phyloP scores from a whole-genome alignment of 495 filamentous ascomycete genomes.

The Bathelium albidoporum region DNA sequence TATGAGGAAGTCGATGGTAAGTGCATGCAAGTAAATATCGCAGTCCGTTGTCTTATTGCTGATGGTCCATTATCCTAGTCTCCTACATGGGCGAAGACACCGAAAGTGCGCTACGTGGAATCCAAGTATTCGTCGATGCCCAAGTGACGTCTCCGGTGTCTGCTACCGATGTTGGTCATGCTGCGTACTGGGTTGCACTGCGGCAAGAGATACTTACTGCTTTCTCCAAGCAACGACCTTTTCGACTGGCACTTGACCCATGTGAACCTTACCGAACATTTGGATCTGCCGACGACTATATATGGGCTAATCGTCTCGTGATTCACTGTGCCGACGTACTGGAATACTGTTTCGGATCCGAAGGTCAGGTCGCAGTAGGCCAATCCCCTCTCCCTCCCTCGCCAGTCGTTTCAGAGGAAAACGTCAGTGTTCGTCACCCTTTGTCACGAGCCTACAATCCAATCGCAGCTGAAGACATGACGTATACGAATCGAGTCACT shows the following conservation, averaged over 20 bases:
- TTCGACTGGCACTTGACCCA: conserved; percentile 26
- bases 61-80: conserved; percentile 26
- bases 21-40: too few species aligned
- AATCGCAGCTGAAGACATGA: too few species aligned
- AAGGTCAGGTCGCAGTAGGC: too few species aligned
- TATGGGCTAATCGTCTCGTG: neutral
- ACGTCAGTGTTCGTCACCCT: too few species aligned
- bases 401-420: too few species aligned
- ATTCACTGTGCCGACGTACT: neutral
- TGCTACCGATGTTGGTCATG: conserved; percentile 35
- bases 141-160: conserved; percentile 29
- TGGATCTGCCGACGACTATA: neutral
- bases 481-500: too few species aligned
- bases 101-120: conserved; percentile 41
- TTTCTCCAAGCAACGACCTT: conserved; percentile 39
- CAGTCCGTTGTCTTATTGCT: too few species aligned
- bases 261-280: conserved; percentile 34
- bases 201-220: conserved; percentile 48
- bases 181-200: conserved; percentile 48
- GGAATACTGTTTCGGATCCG: neutral
- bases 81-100: conserved; percentile 25
- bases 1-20: conserved; percentile 44
- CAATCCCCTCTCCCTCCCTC: too few species aligned
- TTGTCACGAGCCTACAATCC: too few species aligned
- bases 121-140: conserved; percentile 39